These are phyloP conservation scores for Guadua angustifolia DNA, from an alignment of 176 grass and related monocot species.

Conservation along the genomic window DNA sequence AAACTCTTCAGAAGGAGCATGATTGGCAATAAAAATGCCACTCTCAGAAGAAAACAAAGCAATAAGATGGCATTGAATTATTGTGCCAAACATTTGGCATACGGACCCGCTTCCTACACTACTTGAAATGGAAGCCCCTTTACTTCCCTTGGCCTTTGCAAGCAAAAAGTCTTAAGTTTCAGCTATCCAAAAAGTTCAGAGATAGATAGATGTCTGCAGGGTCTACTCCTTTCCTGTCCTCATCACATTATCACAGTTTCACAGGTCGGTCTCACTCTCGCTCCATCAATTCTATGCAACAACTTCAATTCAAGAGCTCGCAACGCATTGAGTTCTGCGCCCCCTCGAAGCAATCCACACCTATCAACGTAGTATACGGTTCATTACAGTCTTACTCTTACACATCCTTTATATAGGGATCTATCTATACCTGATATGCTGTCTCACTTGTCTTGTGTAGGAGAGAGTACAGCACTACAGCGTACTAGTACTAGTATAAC, in stretches of 20 bases:
- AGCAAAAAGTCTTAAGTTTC: conserved; percentile 20
- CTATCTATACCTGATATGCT: conserved; percentile 8
- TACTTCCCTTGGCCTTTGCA: neutral
- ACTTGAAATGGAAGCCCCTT: conserved; percentile 25
- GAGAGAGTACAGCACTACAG: neutral
- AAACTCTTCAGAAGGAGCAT: neutral
- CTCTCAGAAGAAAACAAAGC: neutral
- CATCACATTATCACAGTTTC: no score
- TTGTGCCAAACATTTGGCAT: neutral
- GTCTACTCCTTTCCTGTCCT: neutral
- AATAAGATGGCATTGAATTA: conserved; percentile 6
- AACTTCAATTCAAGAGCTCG: conserved; percentile 7
- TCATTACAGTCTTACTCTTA: neutral
- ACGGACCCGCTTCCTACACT: neutral
- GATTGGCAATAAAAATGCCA: neutral
- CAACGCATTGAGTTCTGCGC: neutral
- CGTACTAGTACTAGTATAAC: neutral
- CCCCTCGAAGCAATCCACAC: neutral
- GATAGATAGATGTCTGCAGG: neutral
- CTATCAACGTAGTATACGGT: conserved; percentile 5
- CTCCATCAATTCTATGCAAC: conserved; percentile 37
- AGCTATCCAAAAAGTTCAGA: conserved; percentile 30
- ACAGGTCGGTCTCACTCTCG: conserved; percentile 11
- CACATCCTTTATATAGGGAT: neutral
- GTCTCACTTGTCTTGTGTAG: neutral